These are phyloP conservation scores for Isabelozyma gotoi DNA, from an alignment of 805 yeast genomes.

Conservation along the genomic window DNA sequence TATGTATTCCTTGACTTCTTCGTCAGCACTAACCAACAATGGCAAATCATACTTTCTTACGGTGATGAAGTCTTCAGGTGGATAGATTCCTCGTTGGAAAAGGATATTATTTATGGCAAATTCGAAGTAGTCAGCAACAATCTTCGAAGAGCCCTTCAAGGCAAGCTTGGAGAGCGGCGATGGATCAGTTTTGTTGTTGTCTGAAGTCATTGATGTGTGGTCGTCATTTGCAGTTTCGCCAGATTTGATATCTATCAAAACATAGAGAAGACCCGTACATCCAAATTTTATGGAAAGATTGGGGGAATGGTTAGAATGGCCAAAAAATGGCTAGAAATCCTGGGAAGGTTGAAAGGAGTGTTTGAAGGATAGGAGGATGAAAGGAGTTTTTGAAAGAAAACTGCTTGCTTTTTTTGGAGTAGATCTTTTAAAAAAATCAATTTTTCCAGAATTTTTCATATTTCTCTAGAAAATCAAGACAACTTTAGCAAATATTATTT, in stretches of 20 bases:
- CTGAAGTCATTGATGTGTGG: neutral
- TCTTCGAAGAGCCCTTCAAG: conserved; percentile 73
- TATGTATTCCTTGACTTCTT: conserved; percentile 72
- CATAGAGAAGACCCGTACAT: neutral
- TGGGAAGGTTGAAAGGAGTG: neutral
- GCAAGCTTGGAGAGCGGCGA: conserved; percentile 44
- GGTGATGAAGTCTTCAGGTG: conserved; percentile 77
- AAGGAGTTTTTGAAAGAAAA: no score
- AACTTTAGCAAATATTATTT: neutral
- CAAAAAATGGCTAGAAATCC: neutral
- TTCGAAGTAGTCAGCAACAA: conserved; percentile 82
- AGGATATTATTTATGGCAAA: conserved; percentile 78
- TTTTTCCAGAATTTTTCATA: neutral
- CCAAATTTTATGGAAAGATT: no score
- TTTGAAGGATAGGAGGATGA: neutral
- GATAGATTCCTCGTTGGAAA: conserved; percentile 88
- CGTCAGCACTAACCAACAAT: conserved; percentile 69
- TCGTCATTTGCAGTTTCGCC: no score
- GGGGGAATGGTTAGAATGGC: no score
- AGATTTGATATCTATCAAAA: neutral
- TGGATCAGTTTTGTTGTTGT: neutral
- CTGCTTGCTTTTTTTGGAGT: neutral
- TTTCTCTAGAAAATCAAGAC: neutral
- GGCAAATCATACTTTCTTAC: conserved; percentile 80
- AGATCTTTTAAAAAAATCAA: neutral